phyloP scores from a whole-genome alignment of 345 rosid genomes.

The Kandelia obovata region DNA sequence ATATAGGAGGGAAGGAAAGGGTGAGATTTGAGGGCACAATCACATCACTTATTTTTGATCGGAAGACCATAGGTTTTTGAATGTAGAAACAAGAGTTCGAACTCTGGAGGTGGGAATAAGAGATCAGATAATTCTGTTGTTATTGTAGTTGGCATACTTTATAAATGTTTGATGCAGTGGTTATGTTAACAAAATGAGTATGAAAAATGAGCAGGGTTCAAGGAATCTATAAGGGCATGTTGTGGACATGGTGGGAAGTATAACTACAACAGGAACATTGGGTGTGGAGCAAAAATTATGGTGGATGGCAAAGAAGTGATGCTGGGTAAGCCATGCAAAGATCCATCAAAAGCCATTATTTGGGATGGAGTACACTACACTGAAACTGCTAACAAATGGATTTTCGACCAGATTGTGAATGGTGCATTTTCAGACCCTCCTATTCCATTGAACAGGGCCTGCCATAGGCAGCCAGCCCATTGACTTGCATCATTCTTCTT shows the following conservation, averaged over 20 bases:
- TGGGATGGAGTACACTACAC: slow-evolving; percentile 62
- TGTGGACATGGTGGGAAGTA: slow-evolving; percentile 86
- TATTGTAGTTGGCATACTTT: too few species aligned
- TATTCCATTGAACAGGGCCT: slow-evolving; percentile 38
- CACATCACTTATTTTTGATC: neutral
- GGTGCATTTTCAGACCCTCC: slow-evolving; percentile 44
- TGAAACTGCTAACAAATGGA: slow-evolving; percentile 42
- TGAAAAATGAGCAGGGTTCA: slow-evolving; percentile 44
- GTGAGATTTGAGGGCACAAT: too few species aligned
- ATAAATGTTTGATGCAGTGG: neutral
- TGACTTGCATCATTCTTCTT: neutral
- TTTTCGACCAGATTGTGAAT: slow-evolving; percentile 26
- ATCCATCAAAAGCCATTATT: slow-evolving; percentile 34
- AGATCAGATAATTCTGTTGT: too few species aligned
- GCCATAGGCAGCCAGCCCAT: slow-evolving; percentile 21
- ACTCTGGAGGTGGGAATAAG: too few species aligned
- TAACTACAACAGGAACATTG: slow-evolving; percentile 45
- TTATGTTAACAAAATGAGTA: neutral
- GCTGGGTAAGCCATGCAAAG: slow-evolving; percentile 47
- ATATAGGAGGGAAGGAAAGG: too few species aligned
- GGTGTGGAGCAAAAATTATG: slow-evolving; percentile 50
- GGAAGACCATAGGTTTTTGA: too few species aligned
- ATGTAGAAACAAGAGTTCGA: too few species aligned
- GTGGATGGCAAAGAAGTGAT: slow-evolving; percentile 43
- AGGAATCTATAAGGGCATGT: slow-evolving; percentile 51